Conservation (phyloP, 1,139 yeast genomes). For the Eremothecium gossypii region DNA sequence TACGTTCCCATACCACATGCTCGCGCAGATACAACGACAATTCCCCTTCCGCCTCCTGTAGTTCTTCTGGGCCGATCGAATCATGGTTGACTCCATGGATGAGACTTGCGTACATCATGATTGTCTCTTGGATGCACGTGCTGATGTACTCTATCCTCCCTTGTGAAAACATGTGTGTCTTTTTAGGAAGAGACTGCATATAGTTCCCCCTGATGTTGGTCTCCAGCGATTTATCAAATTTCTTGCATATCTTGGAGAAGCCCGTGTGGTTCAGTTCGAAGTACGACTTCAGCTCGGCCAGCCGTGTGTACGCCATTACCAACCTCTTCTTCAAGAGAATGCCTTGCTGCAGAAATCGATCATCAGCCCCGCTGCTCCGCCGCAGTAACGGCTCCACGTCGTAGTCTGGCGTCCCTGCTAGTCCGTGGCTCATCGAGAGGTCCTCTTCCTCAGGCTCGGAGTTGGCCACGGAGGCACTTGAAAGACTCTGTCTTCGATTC, state of each 20-base stretch:
- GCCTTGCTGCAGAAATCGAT: slow-evolving; percentile 25
- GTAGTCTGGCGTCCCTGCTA: not conserved
- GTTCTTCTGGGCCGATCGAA: slow-evolving; percentile 17
- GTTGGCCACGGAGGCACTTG: slow-evolving; percentile 2
- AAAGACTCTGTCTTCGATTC: slow-evolving; percentile 2
- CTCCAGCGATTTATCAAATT: slow-evolving; percentile 75
- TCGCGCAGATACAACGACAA: slow-evolving; percentile 73
- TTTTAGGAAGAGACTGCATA: slow-evolving; percentile 33
- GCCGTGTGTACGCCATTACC: slow-evolving; percentile 56
- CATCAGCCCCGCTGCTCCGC: not conserved
- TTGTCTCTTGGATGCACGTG: slow-evolving; percentile 33
- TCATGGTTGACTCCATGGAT: slow-evolving; percentile 8
- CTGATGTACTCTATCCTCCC: slow-evolving; percentile 39
- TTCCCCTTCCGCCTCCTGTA: slow-evolving; percentile 48
- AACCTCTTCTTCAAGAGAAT: slow-evolving; percentile 63
- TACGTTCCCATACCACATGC: slow-evolving; percentile 92
- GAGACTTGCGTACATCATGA: slow-evolving; percentile 39
- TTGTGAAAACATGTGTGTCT: slow-evolving; percentile 39
- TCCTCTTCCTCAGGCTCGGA: slow-evolving; percentile 5
- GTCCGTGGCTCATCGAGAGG: slow-evolving; percentile 1
- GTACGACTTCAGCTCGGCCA: slow-evolving; percentile 77
- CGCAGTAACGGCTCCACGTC: not conserved
- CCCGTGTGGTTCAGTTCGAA: slow-evolving; percentile 81
- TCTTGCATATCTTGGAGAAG: slow-evolving; percentile 78
- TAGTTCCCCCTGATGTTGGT: slow-evolving; percentile 49